Percentiles rank a stretch among this genome's conserved stretches.
Evolutionary conservation across 306 rosid genomes (phyloP).

Genomic region (Sicyos edulis): DNA sequence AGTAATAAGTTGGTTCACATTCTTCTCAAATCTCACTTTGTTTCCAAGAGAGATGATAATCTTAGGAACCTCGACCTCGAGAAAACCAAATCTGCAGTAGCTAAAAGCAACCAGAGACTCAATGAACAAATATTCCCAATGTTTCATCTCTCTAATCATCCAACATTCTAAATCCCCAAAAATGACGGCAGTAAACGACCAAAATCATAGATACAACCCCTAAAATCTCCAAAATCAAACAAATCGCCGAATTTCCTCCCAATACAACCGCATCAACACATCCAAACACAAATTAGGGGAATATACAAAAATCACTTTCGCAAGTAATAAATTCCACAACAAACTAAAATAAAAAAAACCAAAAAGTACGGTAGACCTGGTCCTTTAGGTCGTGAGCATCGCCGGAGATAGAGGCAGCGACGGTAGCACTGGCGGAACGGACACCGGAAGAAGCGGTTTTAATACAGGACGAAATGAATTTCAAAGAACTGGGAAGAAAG

Average conservation of each 20-base stretch:
- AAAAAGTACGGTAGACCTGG: conserved; percentile 42
- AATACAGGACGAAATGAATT: conserved; percentile 82
- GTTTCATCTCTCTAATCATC: background rate
- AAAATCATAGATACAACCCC: background rate
- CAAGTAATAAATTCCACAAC: background rate
- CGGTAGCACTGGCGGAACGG: conserved; percentile 76
- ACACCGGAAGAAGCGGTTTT: conserved; percentile 91
- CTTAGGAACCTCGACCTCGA: background rate
- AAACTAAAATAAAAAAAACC: conserved; percentile 1
- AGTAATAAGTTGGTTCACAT: background rate
- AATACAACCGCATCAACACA: background rate
- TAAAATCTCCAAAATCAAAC: background rate
- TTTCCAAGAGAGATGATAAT: background rate
- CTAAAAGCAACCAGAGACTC: background rate
- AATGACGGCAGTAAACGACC: conserved; percentile 8
- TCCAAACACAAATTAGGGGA: background rate
- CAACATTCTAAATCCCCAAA: background rate
- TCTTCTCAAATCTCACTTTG: conserved; percentile 11
- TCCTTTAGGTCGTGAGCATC: conserved; percentile 56
- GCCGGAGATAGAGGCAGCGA: conserved; percentile 73
- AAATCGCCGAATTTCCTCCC: background rate
- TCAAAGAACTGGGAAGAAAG: conserved; percentile 75
- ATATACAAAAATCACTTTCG: background rate
- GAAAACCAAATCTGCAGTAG: background rate
- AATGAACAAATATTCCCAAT: background rate